phyloP scores from a whole-genome alignment of 2,329 filamentous ascomycete genomes.

The Pestalotiopsis sp. region DNA sequence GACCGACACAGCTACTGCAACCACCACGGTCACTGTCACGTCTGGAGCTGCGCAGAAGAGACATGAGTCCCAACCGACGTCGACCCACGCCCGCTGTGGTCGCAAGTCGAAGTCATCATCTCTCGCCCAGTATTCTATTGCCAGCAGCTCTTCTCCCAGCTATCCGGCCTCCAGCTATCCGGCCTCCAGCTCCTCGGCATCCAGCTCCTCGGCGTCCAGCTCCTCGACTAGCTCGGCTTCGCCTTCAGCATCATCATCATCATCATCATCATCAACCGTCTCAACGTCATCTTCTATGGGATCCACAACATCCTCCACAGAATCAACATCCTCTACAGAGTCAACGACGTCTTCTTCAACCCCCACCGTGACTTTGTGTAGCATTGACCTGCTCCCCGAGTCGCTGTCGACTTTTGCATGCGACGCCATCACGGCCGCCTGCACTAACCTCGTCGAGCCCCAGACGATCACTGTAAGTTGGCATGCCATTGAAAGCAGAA shows the following conservation, averaged over 20 bases:
- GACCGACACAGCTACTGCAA: neutral
- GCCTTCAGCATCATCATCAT: neutral
- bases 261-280: neutral
- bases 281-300: neutral
- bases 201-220: neutral
- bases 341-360: neutral
- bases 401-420: neutral
- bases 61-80: neutral
- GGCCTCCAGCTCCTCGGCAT: neutral
- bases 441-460: neutral
- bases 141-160: neutral
- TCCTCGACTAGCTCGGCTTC: neutral
- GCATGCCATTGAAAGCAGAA: neutral
- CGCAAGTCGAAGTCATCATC: neutral
- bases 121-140: neutral
- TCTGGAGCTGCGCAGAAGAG: neutral
- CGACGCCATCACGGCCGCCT: neutral
- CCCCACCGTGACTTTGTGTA: neutral
- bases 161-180: neutral
- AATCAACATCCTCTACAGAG: neutral
- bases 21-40: neutral
- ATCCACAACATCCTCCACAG: neutral
- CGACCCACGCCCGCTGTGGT: neutral
- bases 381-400: neutral
- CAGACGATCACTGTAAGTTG: neutral